Percentiles rank a stretch among this genome's conserved stretches.
Evolutionary conservation across 805 yeast species (phyloP).

Genomic region (Yarrowia hollandica): DNA sequence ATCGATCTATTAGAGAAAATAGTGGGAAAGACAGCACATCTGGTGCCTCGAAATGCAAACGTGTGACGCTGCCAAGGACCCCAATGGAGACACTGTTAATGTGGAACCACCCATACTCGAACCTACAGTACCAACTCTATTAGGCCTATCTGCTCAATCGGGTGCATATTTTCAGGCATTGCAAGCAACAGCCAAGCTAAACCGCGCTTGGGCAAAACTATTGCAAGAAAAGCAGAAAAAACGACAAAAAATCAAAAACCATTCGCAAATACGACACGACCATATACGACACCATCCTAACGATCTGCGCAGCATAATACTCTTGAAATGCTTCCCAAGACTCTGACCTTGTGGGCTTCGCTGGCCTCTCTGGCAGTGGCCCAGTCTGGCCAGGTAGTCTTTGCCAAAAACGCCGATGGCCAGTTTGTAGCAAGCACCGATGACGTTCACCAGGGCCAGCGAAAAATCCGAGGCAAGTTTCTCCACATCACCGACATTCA

Average conservation of each 20-base stretch:
- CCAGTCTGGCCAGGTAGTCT: constrained; percentile 11
- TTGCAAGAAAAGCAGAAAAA: not conserved
- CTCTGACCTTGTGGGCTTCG: constrained; percentile 12
- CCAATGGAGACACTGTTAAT: not conserved
- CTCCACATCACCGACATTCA: constrained; percentile 86
- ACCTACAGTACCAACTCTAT: not conserved
- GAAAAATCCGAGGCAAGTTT: constrained; percentile 67
- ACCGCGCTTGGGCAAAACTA: too few relatives aligned
- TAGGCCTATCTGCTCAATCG: constrained; percentile 23
- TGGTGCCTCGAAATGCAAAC: too few relatives aligned
- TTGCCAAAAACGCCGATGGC: constrained; percentile 20
- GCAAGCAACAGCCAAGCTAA: not conserved
- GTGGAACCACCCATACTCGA: constrained; percentile 2
- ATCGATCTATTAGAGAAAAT: too few relatives aligned
- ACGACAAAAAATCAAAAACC: not conserved
- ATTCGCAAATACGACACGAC: not conserved
- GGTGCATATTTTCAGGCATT: constrained; percentile 21
- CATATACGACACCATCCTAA: not conserved
- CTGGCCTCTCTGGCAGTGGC: constrained; percentile 5
- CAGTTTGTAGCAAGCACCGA: constrained; percentile 7
- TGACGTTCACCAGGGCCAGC: not conserved
- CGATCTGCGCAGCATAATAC: not conserved
- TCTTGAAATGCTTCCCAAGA: constrained; percentile 10
- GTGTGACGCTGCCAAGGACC: too few relatives aligned
- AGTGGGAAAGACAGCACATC: too few relatives aligned